A percentile compares a stretch with the other conserved stretches of the same genome.
These are phyloP conservation scores for Solanum ossicruentum DNA, from an alignment of 257 asterid genomes.

Conservation along the genomic window DNA sequence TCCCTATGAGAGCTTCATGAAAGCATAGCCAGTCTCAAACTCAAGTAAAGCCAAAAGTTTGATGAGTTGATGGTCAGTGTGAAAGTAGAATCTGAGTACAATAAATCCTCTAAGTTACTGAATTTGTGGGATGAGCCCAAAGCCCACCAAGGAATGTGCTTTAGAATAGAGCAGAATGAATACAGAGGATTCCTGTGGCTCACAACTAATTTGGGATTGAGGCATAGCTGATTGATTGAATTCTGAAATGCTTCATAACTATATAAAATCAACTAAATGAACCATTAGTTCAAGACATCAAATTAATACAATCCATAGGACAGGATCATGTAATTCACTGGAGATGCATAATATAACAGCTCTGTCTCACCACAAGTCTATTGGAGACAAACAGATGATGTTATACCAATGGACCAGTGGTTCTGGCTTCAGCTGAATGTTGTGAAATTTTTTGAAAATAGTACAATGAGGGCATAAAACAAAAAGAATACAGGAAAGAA, in stretches of 20 bases:
- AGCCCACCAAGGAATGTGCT: not conserved
- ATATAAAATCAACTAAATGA: not conserved
- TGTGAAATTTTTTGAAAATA: not conserved
- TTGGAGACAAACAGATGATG: not conserved
- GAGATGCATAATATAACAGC: not conserved
- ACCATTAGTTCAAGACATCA: not conserved
- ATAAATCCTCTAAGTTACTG: not conserved
- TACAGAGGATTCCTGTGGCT: not conserved
- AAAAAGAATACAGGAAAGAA: slow-evolving; percentile 2
- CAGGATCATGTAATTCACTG: not conserved
- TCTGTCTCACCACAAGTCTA: not conserved
- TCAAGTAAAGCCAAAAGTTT: not conserved
- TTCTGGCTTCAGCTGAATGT: not conserved
- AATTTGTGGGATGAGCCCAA: not conserved
- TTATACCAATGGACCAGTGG: not conserved
- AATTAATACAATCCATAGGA: not conserved
- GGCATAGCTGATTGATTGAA: not conserved
- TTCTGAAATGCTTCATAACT: not conserved
- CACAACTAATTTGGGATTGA: not conserved
- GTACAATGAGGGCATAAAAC: not conserved
- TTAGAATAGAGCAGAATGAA: not conserved
- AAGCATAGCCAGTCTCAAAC: not conserved
- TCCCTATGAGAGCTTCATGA: not conserved
- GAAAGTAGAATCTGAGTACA: not conserved
- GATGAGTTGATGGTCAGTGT: not conserved